Conservation (phyloP, 768 basidiomycete genomes). For the Lentinula sp. region DNA sequence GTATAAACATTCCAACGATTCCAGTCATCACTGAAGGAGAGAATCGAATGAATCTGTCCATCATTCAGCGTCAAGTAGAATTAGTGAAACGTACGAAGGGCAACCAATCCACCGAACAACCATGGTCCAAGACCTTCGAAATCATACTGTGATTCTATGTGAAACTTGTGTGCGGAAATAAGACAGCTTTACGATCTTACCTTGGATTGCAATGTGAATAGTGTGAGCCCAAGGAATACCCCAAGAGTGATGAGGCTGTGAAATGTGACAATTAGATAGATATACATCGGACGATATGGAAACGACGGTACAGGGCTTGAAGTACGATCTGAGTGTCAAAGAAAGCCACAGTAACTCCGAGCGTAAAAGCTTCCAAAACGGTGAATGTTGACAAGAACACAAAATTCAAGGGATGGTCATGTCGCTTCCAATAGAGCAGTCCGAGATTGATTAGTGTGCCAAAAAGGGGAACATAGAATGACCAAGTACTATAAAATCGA, state of each 20-base stretch:
- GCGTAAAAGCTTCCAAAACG: constrained; percentile 80
- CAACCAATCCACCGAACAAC: constrained; percentile 81
- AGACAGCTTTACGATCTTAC: constrained; percentile 26
- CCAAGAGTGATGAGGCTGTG: constrained; percentile 79
- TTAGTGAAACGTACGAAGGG: constrained; percentile 48
- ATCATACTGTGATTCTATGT: constrained; percentile 61
- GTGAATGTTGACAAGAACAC: constrained; percentile 85
- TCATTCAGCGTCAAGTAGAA: background rate
- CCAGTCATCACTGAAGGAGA: constrained; percentile 62
- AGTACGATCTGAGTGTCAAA: constrained; percentile 69
- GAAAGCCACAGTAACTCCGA: constrained; percentile 82
- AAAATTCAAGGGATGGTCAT: constrained; percentile 83
- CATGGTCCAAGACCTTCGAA: constrained; percentile 90
- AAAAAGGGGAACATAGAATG: constrained; percentile 73
- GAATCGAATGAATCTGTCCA: background rate
- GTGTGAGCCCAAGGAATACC: constrained; percentile 87
- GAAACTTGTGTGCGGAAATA: background rate
- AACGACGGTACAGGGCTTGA: constrained; percentile 69
- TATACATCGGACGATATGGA: background rate
- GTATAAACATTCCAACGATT: constrained; percentile 79
- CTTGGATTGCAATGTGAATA: constrained; percentile 95
- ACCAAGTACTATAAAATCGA: constrained; percentile 53
- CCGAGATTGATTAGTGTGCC: constrained; percentile 77
- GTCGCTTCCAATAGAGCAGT: constrained; percentile 87
- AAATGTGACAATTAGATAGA: background rate